Evolutionary conservation across 2,329 filamentous ascomycete genomes (phyloP), one percentile per base, ranked within the genome.

Genomic region (Aspergillus transmontanensis): DNA sequence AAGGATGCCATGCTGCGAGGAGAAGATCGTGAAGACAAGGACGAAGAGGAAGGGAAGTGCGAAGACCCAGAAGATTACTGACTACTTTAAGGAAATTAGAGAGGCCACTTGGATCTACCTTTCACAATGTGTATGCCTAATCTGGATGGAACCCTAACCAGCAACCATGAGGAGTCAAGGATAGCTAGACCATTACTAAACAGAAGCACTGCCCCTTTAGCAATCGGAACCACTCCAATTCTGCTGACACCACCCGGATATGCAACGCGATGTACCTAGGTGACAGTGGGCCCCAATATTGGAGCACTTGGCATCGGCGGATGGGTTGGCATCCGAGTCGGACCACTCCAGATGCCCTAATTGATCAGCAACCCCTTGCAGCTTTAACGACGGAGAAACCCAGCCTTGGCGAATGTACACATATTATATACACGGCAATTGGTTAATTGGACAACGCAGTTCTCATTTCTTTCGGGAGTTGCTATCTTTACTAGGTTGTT

Each of bases 1-100:
- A 64, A 57, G 14, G 62, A 68, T n/a, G 64, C 36, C 68, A 69
- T 69, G 10, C n/a, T 64, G 54, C n/a, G 21, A 41, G 45, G 48
- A 39, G 11, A 26, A 43, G 34, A 32, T 53, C 46, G 21, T 10
- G 48, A 39, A 21, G n/a, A 26, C 14, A 45, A 9, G 58, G 12
- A 59, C 19, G 58, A 14, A 32, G 28, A 26, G 26, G 16, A 48
- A 39, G 14, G 14, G 11, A 30, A 32, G 46, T 11, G 10, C 16
- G 45, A 57, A 28, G 54, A 57, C 19, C 14, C 6, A 61, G 14
- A 26, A 50, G 11, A 32, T 32, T n/a, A 21, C 16, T 6, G 53
- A 43, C 32, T 39, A 26, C 23, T 39, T 23, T 36, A 55, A 4
- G 32, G 30, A 39, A 55, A 19, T 32, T 11, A 14, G 30, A 28